A percentile compares a stretch with the other conserved stretches of the same genome.
Conservation (phyloP, 768 basidiomycete genomes). For the Tephrocybe rancida region DNA sequence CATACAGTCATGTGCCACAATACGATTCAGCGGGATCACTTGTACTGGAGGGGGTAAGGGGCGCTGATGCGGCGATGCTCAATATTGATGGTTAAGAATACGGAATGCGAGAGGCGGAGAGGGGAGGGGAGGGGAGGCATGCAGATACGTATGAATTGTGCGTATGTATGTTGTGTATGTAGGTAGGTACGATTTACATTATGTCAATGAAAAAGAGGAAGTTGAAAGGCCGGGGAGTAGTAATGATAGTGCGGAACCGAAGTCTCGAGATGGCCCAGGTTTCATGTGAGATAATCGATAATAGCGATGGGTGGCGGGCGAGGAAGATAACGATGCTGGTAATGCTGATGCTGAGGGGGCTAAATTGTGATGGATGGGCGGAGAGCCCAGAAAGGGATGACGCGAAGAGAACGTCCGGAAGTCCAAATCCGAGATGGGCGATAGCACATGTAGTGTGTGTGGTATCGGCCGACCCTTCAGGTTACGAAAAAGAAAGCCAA, state of each 20-base stretch:
- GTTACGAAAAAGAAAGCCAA: neutral
- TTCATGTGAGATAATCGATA: constrained; percentile 1
- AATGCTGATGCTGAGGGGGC: constrained; percentile 9
- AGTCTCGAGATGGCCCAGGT: neutral
- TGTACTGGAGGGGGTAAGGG: neutral
- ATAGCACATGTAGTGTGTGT: neutral
- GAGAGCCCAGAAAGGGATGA: neutral
- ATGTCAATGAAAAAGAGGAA: neutral
- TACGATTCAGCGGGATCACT: neutral
- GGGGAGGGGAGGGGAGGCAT: constrained; percentile 4
- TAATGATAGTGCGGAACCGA: neutral
- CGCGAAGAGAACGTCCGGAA: constrained; percentile 11
- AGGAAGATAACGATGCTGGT: constrained; percentile 6
- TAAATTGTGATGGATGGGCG: constrained; percentile 1
- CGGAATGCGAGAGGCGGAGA: constrained; percentile 3
- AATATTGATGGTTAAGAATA: constrained; percentile 15
- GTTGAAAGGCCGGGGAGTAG: neutral
- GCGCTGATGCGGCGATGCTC: neutral
- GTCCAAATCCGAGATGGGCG: neutral
- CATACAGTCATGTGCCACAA: neutral
- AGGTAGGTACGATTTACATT: constrained; percentile 14
- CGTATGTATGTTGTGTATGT: constrained; percentile 3
- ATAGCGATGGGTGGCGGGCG: constrained; percentile 2
- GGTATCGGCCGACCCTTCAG: neutral
- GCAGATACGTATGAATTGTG: constrained; percentile 9